phyloP scores from a whole-genome alignment of 192 early-diverging fungal species.

The Haplosporangium gracile region DNA sequence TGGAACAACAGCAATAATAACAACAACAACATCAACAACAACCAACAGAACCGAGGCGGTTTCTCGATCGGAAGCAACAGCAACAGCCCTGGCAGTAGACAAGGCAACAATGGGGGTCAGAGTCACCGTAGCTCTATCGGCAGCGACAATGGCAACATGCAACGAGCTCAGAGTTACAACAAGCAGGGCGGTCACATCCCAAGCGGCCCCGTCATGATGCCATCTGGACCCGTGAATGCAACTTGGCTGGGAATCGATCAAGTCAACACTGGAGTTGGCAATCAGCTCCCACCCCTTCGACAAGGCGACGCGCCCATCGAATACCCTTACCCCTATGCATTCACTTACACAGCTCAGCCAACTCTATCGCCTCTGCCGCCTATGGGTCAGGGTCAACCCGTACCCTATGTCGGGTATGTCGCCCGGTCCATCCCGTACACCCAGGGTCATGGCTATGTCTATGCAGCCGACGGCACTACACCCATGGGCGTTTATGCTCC shows the following conservation, averaged over 20 bases:
- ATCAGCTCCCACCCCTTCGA: conserved; percentile 13
- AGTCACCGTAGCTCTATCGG: not conserved
- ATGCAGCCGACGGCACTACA: not conserved
- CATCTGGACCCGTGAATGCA: not conserved
- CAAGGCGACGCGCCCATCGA: conserved; percentile 1
- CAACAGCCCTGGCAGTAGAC: not conserved
- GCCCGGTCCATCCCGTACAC: conserved; percentile 9
- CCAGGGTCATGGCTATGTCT: conserved; percentile 13
- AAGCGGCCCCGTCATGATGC: not conserved
- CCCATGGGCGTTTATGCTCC: conserved; percentile 18
- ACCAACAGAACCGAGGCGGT: not conserved
- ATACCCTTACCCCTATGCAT: conserved; percentile 25
- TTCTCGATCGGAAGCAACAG: conserved; percentile 9
- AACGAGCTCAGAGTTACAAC: not conserved
- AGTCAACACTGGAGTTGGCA: not conserved
- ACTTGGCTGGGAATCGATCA: conserved; percentile 28
- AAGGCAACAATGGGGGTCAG: conserved; percentile 9
- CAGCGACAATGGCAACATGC: not conserved
- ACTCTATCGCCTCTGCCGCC: not conserved
- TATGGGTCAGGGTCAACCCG: not conserved
- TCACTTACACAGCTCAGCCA: conserved; percentile 14
- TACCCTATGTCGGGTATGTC: conserved; percentile 22
- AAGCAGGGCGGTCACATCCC: not conserved
- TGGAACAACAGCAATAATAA: conserved; percentile 15
- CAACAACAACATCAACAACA: conserved; percentile 7